Evolutionary conservation across 228 moss, liverwort and hornwort genomes (phyloP).

Genomic region (Sphagnum fallax): DNA sequence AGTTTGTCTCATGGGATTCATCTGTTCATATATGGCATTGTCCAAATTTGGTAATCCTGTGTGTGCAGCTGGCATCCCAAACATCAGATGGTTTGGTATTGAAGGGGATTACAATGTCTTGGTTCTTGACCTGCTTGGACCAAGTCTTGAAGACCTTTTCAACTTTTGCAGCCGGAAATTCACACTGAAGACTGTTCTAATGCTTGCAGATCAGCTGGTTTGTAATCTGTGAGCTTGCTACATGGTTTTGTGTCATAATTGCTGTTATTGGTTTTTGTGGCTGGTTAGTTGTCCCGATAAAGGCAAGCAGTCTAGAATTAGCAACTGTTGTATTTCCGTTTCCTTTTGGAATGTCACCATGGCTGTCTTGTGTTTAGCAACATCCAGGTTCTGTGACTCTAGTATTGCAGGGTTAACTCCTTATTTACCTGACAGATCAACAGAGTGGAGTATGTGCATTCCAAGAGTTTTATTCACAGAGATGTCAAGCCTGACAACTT

Average conservation of each 20-base stretch:
- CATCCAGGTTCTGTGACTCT: no score
- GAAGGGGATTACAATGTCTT: slow-evolving; percentile 94
- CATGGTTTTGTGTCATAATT: neutral
- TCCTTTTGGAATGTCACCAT: no score
- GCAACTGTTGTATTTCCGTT: no score
- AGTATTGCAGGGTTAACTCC: no score
- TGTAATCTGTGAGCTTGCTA: neutral
- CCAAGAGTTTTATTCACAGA: slow-evolving; percentile 62
- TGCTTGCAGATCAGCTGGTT: slow-evolving; percentile 99
- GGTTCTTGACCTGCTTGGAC: slow-evolving; percentile 93
- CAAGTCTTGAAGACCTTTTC: slow-evolving; percentile 97
- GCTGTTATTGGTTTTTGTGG: no score
- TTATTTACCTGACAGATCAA: slow-evolving; percentile 28
- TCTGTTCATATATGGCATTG: neutral
- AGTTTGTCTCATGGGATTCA: neutral
- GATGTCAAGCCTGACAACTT: slow-evolving; percentile 69
- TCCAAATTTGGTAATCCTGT: neutral
- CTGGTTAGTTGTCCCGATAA: no score
- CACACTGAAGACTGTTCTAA: slow-evolving; percentile 91
- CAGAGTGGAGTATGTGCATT: slow-evolving; percentile 64
- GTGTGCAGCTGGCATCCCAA: slow-evolving; percentile 88
- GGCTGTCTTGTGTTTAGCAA: no score
- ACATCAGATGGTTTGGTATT: slow-evolving; percentile 95
- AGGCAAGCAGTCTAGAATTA: no score
- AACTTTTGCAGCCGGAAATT: slow-evolving; percentile 98